Evolutionary conservation across 179 eudicot genomes (phyloP), one percentile per base, ranked within the genome.

Genomic region (Patellifolia procumbens): DNA sequence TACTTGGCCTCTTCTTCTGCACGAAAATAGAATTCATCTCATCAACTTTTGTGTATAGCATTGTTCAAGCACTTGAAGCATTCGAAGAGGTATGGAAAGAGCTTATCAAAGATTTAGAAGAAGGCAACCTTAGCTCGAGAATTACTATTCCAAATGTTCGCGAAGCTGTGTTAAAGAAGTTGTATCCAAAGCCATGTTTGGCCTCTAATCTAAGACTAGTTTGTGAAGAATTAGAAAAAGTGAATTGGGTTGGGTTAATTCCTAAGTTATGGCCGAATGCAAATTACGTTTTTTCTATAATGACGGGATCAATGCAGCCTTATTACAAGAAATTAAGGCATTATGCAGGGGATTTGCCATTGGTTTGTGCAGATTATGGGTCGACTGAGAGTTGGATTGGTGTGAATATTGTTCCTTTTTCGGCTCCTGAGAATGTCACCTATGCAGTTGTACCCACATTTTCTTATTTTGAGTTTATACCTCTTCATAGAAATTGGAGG

Each of bases 371-470:
- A 0, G 91, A 89, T 71, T 91, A 91, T 76, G 96, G 96, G 37
- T 89, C 96, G 0, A 89, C 93, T 0, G 96, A 91, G 88, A 84
- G 93, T 66, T 91, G 96, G 96, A 86, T 91, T 68, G 96, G 96
- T 67, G 90, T 87, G 35, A 91, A 89, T 75, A 64, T 89, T 63
- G 88, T 88, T 74, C 96, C 96, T 34, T 74, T 45, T 71, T 81
- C 68, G 26, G 83, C 86, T n/a, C 91, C 96, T 0, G 87, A 87
- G 73, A 82, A 82, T 28, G 93, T 87, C 46, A 83, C 74, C 9
- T 91, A 85, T 37, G 83, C 92, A 0, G 88, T 91, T 6, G 76
- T 91, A 1, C 93, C 96, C 2, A 88, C 90, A 11, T 84, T 89
- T 76, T 77, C 92, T 3, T 91, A 90, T 79, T 91, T 82, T 64